Evolutionary conservation across 1,284 basidiomycete species (phyloP).

Genomic region (Lignosus rhinocerotis): DNA sequence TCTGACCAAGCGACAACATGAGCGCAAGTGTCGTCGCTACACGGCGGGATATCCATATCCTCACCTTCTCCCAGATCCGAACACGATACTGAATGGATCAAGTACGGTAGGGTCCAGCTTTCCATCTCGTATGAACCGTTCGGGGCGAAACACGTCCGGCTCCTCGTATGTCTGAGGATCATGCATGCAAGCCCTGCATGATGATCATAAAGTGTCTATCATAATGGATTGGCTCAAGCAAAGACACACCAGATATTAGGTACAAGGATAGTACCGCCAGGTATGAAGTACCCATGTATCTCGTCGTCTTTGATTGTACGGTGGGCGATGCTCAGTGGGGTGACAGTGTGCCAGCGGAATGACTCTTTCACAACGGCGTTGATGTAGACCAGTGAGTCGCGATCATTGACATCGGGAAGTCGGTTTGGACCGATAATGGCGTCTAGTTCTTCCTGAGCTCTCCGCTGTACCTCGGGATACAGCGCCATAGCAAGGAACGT

Average conservation of each 20-base stretch:
- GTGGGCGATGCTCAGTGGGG: slow-evolving; percentile 9
- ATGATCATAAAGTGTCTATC: not conserved
- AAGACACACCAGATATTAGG: not conserved
- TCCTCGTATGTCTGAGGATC: slow-evolving; percentile 4
- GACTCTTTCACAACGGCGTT: slow-evolving; percentile 17
- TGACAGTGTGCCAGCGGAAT: slow-evolving; percentile 14
- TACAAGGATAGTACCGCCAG: slow-evolving; percentile 22
- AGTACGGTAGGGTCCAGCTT: slow-evolving; percentile 1
- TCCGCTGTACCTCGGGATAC: slow-evolving; percentile 27
- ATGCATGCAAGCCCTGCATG: slow-evolving; percentile 3
- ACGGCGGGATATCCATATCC: not conserved
- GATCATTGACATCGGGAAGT: slow-evolving; percentile 21
- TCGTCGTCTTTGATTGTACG: slow-evolving; percentile 9
- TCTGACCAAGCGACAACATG: not conserved
- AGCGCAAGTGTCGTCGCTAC: not conserved
- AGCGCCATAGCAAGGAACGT: slow-evolving; percentile 23
- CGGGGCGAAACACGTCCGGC: slow-evolving; percentile 3
- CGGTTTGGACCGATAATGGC: slow-evolving; percentile 17
- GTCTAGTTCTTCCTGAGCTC: slow-evolving; percentile 33
- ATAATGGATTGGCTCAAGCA: not conserved
- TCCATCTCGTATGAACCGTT: slow-evolving; percentile 3
- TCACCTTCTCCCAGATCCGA: slow-evolving; percentile 10
- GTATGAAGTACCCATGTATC: slow-evolving; percentile 22
- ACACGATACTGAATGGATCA: not conserved
- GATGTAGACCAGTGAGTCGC: slow-evolving; percentile 17